Percentiles rank a stretch among this genome's conserved stretches.
Conservation (phyloP, 805 yeast species). For the Candida sonorensis region DNA sequence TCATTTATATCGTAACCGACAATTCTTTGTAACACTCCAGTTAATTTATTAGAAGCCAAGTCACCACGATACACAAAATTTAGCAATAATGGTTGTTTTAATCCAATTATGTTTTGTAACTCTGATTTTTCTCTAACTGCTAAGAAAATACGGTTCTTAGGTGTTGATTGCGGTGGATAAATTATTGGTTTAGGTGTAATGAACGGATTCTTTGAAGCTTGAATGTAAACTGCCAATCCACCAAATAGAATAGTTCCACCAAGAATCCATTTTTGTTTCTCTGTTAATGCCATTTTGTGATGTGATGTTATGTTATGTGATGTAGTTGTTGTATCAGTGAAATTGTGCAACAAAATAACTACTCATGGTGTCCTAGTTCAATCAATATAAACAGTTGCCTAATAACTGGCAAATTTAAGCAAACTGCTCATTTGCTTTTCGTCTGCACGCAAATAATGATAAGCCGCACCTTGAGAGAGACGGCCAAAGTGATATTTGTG, state of each 20-base stretch:
- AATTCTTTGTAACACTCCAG: conserved; percentile 52
- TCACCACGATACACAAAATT: conserved; percentile 70
- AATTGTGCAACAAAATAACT: too few relatives aligned
- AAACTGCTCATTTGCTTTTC: too few relatives aligned
- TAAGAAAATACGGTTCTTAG: conserved; percentile 37
- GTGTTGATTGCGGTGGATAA: conserved; percentile 29
- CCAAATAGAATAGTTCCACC: conserved; percentile 22
- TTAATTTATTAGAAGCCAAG: conserved; percentile 50
- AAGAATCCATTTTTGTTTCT: conserved; percentile 24
- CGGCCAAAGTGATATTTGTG: too few relatives aligned
- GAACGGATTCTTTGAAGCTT: conserved; percentile 19
- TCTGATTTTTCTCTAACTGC: conserved; percentile 54
- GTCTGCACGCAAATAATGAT: too few relatives aligned
- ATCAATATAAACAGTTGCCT: too few relatives aligned
- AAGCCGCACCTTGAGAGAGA: too few relatives aligned
- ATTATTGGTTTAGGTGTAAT: conserved; percentile 26
- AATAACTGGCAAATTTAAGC: too few relatives aligned
- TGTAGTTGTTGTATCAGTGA: too few relatives aligned
- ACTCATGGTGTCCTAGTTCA: too few relatives aligned
- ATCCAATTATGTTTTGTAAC: conserved; percentile 44
- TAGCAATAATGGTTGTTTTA: conserved; percentile 56
- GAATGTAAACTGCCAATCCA: conserved; percentile 19
- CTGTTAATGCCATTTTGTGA: conserved; percentile 16
- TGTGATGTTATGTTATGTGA: neutral
- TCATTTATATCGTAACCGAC: conserved; percentile 37